Base-by-base conservation (phyloP, 257 asterid species). In the Scutellaria galericulata region DNA sequence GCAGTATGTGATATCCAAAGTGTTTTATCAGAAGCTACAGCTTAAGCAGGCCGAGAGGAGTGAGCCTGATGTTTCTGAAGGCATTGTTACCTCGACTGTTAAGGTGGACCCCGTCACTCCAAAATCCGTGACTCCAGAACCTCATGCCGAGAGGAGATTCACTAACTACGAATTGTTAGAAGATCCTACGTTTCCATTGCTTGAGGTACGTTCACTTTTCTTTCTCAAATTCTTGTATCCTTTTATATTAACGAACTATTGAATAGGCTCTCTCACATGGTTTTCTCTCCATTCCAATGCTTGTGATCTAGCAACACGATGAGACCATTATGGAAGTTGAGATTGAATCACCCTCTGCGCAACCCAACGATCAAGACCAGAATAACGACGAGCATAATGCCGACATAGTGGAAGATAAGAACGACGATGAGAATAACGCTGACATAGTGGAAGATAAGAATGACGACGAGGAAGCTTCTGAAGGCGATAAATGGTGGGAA, bases 1-100 rank as follows among this genome's bases (percentile, higher is more conserved):
- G 13, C 90, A 95, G 44, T 92, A 80, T 72, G 92, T 95, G 24
- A 77, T 95, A 58, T 95, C 99, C 4, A 95, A 95, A 84, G 88
- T 95, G 70, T 92, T 92, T 66, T 90, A 86, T 81, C 99, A 95
- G 88, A 98, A 94, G 81, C 93, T 91, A 83, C 96, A 88, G 81
- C 93, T 47, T 57, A 92, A 82, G 71, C 86, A 51, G 78, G 64
- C 64, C 31, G 96, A 92, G 66, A 89, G 64, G 76, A 76, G 12
- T 15, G 96, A 86, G 75, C 92, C 85, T 18, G 84, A 80, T 52
- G 62, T 69, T 71, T 70, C 79, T 1, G 95, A 86, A 67, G 83
- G 64, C 35, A 8, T 13, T 52, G 85, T 59, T 15, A 54, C 52
- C 12, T 48, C 55, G 69, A 59, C 63, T 54, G 68, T 74, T 52